phyloP scores from a whole-genome alignment of 2,329 filamentous ascomycete genomes.

The Chalara sp. region DNA sequence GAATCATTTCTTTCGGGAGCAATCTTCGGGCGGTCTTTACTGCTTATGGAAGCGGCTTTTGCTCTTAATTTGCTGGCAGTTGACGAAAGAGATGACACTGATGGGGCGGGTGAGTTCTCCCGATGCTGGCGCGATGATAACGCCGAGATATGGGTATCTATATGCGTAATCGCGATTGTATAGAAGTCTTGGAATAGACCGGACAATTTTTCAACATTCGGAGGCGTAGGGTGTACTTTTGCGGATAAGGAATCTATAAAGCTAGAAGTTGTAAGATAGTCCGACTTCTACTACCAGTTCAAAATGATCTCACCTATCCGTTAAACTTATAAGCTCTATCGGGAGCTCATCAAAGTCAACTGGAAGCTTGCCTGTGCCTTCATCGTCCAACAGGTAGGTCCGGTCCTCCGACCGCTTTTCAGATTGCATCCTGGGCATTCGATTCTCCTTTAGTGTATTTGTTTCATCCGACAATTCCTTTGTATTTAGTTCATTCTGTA shows the following conservation, averaged over 20 bases:
- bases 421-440: conserved; percentile 24
- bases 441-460: conserved; percentile 7
- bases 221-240: conserved; percentile 78
- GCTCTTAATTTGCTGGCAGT: conserved; percentile 49
- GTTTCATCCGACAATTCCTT: conserved; percentile 11
- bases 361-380: conserved; percentile 19
- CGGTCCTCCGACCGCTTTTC: conserved; percentile 33
- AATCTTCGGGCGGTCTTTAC: conserved; percentile 43
- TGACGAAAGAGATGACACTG: conserved; percentile 48
- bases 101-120: conserved; percentile 50
- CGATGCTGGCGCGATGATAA: conserved; percentile 70
- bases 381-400: conserved; percentile 16
- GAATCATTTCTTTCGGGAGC: conserved; percentile 27
- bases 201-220: conserved; percentile 75
- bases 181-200: conserved; percentile 96
- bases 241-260: conserved; percentile 87
- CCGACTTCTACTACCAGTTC: too few relatives aligned
- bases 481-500: conserved; percentile 19
- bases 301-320: conserved; percentile 59
- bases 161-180: conserved; percentile 68
- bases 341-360: conserved; percentile 78
- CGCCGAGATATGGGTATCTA: conserved; percentile 78
- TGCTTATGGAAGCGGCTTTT: conserved; percentile 47
- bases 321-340: conserved; percentile 85
- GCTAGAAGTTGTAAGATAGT: conserved; percentile 36